Evolutionary conservation across 2,329 filamentous ascomycete genomes (phyloP).

Genomic region (Nigrospora osmanthi): DNA sequence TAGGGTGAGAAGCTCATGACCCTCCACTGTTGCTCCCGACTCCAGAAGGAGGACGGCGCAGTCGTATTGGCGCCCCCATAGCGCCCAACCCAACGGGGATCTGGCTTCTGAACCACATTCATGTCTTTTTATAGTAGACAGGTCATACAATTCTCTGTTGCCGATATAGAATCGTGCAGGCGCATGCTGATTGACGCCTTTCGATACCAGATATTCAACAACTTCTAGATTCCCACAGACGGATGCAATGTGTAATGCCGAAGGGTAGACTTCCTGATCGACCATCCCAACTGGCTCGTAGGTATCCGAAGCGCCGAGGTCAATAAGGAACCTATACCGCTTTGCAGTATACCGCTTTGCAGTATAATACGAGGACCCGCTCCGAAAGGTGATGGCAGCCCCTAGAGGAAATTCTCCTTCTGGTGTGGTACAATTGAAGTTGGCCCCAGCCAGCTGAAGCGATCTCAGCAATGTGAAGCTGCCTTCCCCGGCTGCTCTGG

Average conservation of each 20-base stretch:
- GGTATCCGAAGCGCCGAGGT: background rate
- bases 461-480: background rate
- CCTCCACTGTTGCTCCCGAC: background rate
- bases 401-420: background rate
- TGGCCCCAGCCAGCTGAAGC: background rate
- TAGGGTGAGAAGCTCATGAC: background rate
- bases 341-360: too few relatives aligned
- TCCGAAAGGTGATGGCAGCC: background rate
- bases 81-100: background rate
- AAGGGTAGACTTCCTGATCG: background rate
- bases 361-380: too few relatives aligned
- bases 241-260: background rate
- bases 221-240: background rate
- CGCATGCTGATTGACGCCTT: background rate
- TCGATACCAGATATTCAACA: fast-evolving
- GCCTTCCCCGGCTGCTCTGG: background rate
- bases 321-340: background rate
- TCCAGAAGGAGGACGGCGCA: background rate
- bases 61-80: background rate
- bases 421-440: background rate
- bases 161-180: background rate
- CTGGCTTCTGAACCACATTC: too few relatives aligned
- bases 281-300: background rate
- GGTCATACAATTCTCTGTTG: background rate
- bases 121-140: too few relatives aligned